Percentiles rank a stretch among this genome's conserved stretches.
Conservation (phyloP, 495 filamentous ascomycete genomes). For the Oidiodendron maius region DNA sequence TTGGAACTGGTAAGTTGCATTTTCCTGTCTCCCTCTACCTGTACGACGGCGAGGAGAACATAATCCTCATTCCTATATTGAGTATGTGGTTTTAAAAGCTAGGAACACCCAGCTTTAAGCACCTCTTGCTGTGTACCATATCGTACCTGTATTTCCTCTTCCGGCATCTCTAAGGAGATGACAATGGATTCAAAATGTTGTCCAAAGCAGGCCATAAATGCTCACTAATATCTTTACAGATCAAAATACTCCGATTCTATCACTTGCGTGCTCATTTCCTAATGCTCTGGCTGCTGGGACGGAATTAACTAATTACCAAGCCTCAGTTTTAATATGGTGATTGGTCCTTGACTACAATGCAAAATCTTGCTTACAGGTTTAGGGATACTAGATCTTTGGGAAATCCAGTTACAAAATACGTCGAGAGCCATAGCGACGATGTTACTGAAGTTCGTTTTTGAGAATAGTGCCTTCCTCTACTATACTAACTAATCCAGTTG, state of each 20-base stretch:
- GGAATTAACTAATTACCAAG: conserved; percentile 68
- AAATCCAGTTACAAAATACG: conserved; percentile 48
- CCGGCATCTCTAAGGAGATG: too few species aligned
- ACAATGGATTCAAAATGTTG: too few species aligned
- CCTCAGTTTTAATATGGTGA: conserved; percentile 70
- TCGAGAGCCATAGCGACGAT: conserved; percentile 89
- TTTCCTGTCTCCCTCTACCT: conserved; percentile 22
- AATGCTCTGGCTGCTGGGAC: conserved; percentile 69
- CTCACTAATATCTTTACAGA: conserved; percentile 7
- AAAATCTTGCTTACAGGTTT: not conserved
- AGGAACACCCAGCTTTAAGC: too few species aligned
- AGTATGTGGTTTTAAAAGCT: not conserved
- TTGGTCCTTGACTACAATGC: not conserved
- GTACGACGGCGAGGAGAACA: not conserved
- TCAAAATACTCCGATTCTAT: conserved; percentile 49
- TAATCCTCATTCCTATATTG: not conserved
- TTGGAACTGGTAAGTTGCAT: conserved; percentile 22
- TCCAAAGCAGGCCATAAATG: too few species aligned
- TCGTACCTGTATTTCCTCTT: too few species aligned
- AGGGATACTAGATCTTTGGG: conserved; percentile 24
- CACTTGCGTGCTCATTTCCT: conserved; percentile 55
- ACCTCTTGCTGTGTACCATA: too few species aligned
- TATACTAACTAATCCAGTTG: conserved; percentile 35
- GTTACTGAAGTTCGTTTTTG: conserved; percentile 61
- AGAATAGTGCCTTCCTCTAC: not conserved